phyloP scores from a whole-genome alignment of 352 stramenopile species.

The Phytophthora constricta region DNA sequence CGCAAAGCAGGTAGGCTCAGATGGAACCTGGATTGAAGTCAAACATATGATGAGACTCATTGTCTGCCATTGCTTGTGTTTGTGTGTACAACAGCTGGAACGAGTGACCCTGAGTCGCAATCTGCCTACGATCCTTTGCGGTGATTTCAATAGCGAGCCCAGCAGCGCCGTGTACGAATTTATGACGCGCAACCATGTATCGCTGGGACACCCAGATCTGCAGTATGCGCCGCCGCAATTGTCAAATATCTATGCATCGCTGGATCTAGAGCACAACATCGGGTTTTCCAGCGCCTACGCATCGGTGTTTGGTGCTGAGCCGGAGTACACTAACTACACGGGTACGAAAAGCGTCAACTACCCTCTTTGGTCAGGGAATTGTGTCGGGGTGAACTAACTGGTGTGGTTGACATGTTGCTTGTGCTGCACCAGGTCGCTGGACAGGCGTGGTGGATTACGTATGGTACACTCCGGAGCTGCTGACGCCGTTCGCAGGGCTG shows the following conservation, averaged over 20 bases:
- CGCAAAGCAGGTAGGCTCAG: constrained; percentile 70
- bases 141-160: constrained; percentile 99
- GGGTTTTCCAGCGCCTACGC: constrained; percentile 95
- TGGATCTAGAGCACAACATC: constrained; percentile 93
- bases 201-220: constrained; percentile 92
- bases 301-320: constrained; percentile 95
- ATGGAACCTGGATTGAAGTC: background rate
- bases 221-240: constrained; percentile 75
- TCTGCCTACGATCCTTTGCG: constrained; percentile 96
- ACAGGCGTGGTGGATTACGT: constrained; percentile 98
- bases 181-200: constrained; percentile 90
- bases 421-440: constrained; percentile 81
- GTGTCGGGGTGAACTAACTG: too few species aligned
- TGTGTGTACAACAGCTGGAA: constrained; percentile 59
- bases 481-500: constrained; percentile 94
- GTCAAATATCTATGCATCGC: constrained; percentile 72
- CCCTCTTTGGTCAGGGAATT: too few species aligned
- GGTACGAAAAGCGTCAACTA: constrained; percentile 37
- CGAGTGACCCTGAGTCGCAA: constrained; percentile 70
- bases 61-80: background rate
- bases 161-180: constrained; percentile 97
- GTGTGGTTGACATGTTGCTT: background rate
- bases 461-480: constrained; percentile 95
- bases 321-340: constrained; percentile 99
- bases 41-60: background rate